These are phyloP conservation scores for Ciborinia camelliae DNA, from an alignment of 2,329 filamentous ascomycete species.

Conservation along the genomic window DNA sequence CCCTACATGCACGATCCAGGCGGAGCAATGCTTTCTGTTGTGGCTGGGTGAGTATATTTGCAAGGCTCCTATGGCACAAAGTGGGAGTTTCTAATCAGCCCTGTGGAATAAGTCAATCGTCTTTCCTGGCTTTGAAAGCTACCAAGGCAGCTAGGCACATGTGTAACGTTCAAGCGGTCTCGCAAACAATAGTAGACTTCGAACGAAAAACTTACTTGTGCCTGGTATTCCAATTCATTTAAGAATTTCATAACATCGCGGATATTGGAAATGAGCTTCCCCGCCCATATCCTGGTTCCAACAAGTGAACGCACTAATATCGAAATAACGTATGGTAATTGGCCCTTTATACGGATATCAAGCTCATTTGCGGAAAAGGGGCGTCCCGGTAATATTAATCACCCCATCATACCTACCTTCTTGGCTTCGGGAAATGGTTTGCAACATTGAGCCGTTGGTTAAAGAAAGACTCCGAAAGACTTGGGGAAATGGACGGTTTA, in stretches of 20 bases:
- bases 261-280: neutral
- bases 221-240: neutral
- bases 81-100: slow-evolving; percentile 5
- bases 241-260: neutral
- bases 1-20: slow-evolving; percentile 14
- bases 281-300: neutral
- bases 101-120: slow-evolving; percentile 7
- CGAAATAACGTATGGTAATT: neutral
- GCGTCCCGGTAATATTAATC: neutral
- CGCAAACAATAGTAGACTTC: neutral
- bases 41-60: slow-evolving; percentile 12
- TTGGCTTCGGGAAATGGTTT: neutral
- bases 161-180: neutral
- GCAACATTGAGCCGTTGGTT: neutral
- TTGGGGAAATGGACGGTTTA: neutral
- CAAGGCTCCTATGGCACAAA: slow-evolving; percentile 13
- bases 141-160: neutral
- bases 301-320: neutral
- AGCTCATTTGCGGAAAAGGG: neutral
- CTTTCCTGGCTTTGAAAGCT: slow-evolving; percentile 7
- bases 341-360: neutral
- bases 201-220: neutral
- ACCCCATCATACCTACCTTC: neutral
- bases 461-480: neutral
- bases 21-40: slow-evolving; percentile 14